Base-by-base conservation (phyloP, 129 eudicot species). In the Saposhnikovia divaricata region DNA sequence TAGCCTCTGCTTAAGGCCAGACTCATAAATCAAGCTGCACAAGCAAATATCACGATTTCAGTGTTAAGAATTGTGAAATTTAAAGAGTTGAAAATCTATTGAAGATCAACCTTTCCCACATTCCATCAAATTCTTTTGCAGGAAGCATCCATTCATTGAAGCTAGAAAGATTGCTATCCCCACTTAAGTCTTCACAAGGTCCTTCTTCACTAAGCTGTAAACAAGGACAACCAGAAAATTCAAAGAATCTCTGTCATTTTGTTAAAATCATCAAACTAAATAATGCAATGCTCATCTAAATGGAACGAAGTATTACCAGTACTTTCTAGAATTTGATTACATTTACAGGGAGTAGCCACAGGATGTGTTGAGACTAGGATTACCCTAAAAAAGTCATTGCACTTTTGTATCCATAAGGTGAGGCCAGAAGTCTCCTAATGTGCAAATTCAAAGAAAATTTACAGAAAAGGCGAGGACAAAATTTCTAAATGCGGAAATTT, bases 41-140 rank as follows among this genome's bases (percentile, higher is more conserved):
- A 78, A 80, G 31, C 37, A 73, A 5, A 81, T 71, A 69, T 15
- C 79, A 37, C 77, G 2, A 11, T 80, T 59, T 80, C 72, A 86
- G 77, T 46, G 18, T 71, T 53, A 43, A 72, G 28, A 66, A 79
- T 73, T 61, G 55, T 74, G 28, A 46, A 65, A 28, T 27, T 2
- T 42, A 59, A 78, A 72, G 15, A 9, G 7, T 28, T 27, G 23
- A 9, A 6, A 6, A 51, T 43, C 70, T 16, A 34, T 42, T 48
- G 61, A 43, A 57, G 50, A 72, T 89, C 59, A 79, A 92, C 98
- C 98, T 95, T 81, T 92, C 98, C 98, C 98, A 95, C 96, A 95
- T 89, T 81, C 97, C 98, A 87, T 95, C 96, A 86, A 95, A 95
- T 81, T 95, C 98, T 85, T 95, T 95, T n/a, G 97, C 98, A 75